Base-by-base conservation (phyloP, 257 asterid species). In the Fraxinus quadrangulata region DNA sequence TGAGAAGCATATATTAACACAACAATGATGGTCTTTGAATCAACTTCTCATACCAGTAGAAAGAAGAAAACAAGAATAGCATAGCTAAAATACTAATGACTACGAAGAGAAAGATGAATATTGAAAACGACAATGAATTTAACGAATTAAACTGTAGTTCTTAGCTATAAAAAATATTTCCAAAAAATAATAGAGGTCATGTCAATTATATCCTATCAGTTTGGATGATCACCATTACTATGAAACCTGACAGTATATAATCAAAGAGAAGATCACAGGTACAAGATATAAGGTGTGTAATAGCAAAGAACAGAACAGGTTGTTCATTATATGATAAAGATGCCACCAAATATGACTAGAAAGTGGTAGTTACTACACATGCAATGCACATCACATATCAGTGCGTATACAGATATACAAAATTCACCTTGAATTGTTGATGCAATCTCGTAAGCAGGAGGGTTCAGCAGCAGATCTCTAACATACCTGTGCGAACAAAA, bases 401-500 rank as follows among this genome's bases (percentile, higher is more conserved):
- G 24, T 28, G n/a, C 34, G 68, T 42, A 63, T 61, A 45, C 21
- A 23, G 36, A 24, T 63, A 63, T 12, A 51, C 2, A 12, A 63
- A 39, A 82, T 78, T 78, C 73, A 87, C 99, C 96, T 88, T 93
- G 99, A 77, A 96, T 87, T 74, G 82, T 83, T 70, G 91, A 82
- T 67, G 99, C 97, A 82, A 91, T 89, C 79, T 89, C 97, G 79
- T 89, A 92, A 19, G 97, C 86, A 72, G 99, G 99, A 81, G 99
- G 99, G 83, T 96, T 96, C 89, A 96, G 85, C 81, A 96, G 97
- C 72, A 96, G 92, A 80, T 92, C 97, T 83, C 96, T 94, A 56
- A 92, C 80, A 79, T 90, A 95, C 96, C 99, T 95, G 84, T 70
- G 72, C 78, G 70, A 71, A n/a, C 6, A 40, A 72, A 66, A 75